Evolutionary conservation across 2,329 filamentous ascomycete species (phyloP), one percentile per base, ranked within the genome.

Genomic region (Trichoderma sp.): DNA sequence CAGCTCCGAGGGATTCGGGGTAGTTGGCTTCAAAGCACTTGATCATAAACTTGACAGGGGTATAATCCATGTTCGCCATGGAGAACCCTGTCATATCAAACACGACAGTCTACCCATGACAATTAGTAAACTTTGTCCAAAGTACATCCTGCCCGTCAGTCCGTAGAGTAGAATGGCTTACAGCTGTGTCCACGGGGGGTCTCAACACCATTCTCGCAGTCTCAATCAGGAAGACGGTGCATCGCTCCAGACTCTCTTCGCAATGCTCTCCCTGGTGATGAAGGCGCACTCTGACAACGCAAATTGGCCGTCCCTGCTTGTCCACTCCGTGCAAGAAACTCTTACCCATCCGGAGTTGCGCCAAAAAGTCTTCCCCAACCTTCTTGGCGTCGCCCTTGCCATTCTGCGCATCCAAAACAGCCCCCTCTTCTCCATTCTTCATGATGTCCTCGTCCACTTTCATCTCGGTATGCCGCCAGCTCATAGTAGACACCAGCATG

Each of bases 11-110:
- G 59, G 89, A 95, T 80, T 99, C 96, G 0, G 96, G 96, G 75
- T 98, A 99, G 79, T 99, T 98, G 70, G 96, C 96, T 82, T 99
- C 96, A 77, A 99, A 99, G 80, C 94, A 97, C 81, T 97, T 97
- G 80, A 99, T 97, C 91, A 99, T 97, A 82, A 98, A 99, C 77
- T 97, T 99, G 69, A 99, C 93, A 1, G 96, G 95, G 0, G 92
- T 88, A 79, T 98, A 98, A 79, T 99, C 96, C 96, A 99, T 98
- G 81, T 99, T 99, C 19, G 94, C 91, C 83, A 98, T 86, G 21
- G 92, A 92, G 79, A 98, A 98, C 72, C 91, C 89, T 8, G 92
- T 97, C 93, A 99, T 95, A 79, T 99, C 96, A 77, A 99, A 99
- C 58, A 99, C 83, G 72, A 99, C 88, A 53, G 92, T 96, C 92